phyloP scores from a whole-genome alignment of 768 basidiomycete species.

The Hysterangium stoloniferum region DNA sequence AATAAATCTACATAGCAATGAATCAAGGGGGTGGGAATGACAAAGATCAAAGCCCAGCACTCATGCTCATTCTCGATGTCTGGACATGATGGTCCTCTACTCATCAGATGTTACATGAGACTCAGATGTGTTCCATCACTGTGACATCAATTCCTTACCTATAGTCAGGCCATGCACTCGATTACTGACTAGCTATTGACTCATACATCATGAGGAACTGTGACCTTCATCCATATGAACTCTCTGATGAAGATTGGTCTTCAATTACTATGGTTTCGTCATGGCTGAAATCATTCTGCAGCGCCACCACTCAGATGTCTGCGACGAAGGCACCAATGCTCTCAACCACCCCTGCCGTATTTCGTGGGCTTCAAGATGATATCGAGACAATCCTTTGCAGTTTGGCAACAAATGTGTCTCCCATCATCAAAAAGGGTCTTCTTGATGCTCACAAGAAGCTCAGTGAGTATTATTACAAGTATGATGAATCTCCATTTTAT shows the following conservation, averaged over 20 bases:
- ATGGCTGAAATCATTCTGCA: conserved; percentile 29
- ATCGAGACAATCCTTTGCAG: conserved; percentile 16
- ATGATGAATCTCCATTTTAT: neutral
- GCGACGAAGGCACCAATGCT: conserved; percentile 25
- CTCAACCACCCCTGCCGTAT: conserved; percentile 27
- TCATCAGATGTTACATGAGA: conserved; percentile 11
- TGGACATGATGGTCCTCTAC: conserved; percentile 8
- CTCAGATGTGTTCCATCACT: neutral
- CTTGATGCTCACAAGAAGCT: conserved; percentile 25
- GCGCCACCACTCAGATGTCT: conserved; percentile 29
- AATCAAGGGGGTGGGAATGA: neutral
- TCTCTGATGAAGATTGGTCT: conserved; percentile 23
- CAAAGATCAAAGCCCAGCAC: neutral
- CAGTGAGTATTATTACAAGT: conserved; percentile 29
- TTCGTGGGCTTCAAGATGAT: conserved; percentile 27
- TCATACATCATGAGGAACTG: conserved; percentile 14
- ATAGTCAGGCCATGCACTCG: conserved; percentile 21
- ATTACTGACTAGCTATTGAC: conserved; percentile 15
- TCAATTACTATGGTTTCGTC: conserved; percentile 16
- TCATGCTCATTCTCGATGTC: conserved; percentile 10
- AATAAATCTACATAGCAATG: neutral
- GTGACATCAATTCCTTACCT: neutral
- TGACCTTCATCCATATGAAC: conserved; percentile 17
- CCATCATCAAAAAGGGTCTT: no score
- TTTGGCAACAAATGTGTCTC: no score